Conservation (phyloP, 2,329 filamentous ascomycete genomes). For the Bipolaris oryzae region DNA sequence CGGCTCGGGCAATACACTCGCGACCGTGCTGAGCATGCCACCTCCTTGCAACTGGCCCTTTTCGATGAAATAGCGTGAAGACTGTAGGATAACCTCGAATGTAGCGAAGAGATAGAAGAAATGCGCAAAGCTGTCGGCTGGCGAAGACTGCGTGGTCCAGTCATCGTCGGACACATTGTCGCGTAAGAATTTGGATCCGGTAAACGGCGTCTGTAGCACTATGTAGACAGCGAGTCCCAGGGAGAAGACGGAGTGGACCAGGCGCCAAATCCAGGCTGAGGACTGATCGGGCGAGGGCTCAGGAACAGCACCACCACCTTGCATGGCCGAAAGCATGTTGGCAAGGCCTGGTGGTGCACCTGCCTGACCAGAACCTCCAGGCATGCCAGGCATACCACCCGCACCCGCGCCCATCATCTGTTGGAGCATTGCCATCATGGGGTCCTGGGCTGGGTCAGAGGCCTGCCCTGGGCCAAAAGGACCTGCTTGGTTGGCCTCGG, state of each 20-base stretch:
- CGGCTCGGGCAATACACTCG: conserved; percentile 69
- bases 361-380: conserved; percentile 32
- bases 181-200: conserved; percentile 67
- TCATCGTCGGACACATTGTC: conserved; percentile 34
- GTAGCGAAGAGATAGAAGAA: conserved; percentile 86
- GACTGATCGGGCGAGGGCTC: conserved; percentile 49
- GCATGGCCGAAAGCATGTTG: conserved; percentile 54
- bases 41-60: conserved; percentile 62
- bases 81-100: conserved; percentile 74
- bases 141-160: conserved; percentile 40
- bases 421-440: conserved; percentile 76
- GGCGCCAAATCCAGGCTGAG: conserved; percentile 67
- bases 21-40: conserved; percentile 68
- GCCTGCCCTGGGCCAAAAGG: conserved; percentile 28
- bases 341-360: conserved; percentile 50
- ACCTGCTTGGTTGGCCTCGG: conserved; percentile 31
- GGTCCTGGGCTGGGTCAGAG: conserved; percentile 37
- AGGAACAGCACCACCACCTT: conserved; percentile 48
- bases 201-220: conserved; percentile 69
- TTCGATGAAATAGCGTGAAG: conserved; percentile 72
- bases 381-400: conserved; percentile 45
- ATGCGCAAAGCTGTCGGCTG: conserved; percentile 54
- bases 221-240: conserved; percentile 74
- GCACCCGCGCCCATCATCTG: conserved; percentile 66
- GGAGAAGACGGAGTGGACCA: conserved; percentile 75